These are phyloP conservation scores for Primulina eburnea DNA, from an alignment of 257 asterid genomes.

Conservation along the genomic window DNA sequence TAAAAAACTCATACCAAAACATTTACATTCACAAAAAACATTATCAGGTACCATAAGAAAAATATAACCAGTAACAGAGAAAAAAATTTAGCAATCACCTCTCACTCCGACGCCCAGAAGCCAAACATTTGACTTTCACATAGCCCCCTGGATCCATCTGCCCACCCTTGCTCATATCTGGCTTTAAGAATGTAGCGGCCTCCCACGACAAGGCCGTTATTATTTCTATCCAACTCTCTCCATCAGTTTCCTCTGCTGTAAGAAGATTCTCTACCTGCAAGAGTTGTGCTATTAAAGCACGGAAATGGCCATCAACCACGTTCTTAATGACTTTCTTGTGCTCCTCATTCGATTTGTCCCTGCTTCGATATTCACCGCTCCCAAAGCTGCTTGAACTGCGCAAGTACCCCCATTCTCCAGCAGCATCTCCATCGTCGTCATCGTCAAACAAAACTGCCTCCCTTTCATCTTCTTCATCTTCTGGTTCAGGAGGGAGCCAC, in stretches of 20 bases:
- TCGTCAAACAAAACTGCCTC: slow-evolving; percentile 65
- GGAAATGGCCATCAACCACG: slow-evolving; percentile 89
- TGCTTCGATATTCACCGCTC: slow-evolving; percentile 71
- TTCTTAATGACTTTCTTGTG: slow-evolving; percentile 72
- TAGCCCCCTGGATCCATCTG: slow-evolving; percentile 98
- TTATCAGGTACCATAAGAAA: slow-evolving; percentile 11
- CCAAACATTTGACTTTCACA: slow-evolving; percentile 89
- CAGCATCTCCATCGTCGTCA: slow-evolving; percentile 69
- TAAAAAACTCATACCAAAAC: background rate
- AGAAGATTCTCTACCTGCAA: slow-evolving; percentile 88
- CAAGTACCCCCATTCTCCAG: slow-evolving; percentile 84
- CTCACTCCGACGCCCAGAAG: slow-evolving; percentile 82
- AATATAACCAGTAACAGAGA: slow-evolving; percentile 13
- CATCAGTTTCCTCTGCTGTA: slow-evolving; percentile 63
- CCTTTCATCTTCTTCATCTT: slow-evolving; percentile 86
- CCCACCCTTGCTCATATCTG: slow-evolving; percentile 88
- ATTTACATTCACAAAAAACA: slow-evolving; percentile 9
- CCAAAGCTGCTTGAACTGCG: slow-evolving; percentile 71
- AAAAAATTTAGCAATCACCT: slow-evolving; percentile 51
- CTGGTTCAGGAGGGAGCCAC: slow-evolving; percentile 99
- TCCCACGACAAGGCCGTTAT: slow-evolving; percentile 90
- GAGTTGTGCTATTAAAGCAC: slow-evolving; percentile 91
- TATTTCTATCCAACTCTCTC: slow-evolving; percentile 90
- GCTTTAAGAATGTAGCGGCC: slow-evolving; percentile 86
- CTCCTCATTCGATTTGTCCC: slow-evolving; percentile 88